These are phyloP conservation scores for Lactarius pseudohatsudake DNA, from an alignment of 768 basidiomycete genomes.

Conservation along the genomic window DNA sequence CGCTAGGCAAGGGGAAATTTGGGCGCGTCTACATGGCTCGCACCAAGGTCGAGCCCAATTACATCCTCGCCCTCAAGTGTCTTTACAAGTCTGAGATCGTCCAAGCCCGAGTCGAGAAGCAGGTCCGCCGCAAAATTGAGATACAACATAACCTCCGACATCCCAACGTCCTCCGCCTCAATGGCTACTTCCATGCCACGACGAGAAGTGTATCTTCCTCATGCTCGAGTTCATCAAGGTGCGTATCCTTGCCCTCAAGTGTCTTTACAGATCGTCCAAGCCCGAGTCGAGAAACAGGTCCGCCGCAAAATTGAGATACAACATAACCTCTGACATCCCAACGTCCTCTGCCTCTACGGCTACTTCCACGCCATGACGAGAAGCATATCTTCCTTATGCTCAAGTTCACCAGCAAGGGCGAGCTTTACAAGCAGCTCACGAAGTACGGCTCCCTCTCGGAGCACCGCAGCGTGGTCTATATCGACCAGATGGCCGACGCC, in stretches of 20 bases:
- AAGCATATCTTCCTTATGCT: too few species aligned
- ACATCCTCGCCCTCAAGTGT: constrained; percentile 95
- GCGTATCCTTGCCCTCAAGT: too few species aligned
- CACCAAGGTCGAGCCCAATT: constrained; percentile 83
- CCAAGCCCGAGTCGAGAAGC: constrained; percentile 89
- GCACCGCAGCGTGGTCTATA: constrained; percentile 83
- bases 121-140: constrained; percentile 95
- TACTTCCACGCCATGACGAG: too few species aligned
- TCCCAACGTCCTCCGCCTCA: constrained; percentile 87
- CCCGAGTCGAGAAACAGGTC: too few species aligned
- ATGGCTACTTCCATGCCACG: constrained; percentile 99
- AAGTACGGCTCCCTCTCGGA: constrained; percentile 87
- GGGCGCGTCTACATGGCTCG: constrained; percentile 98
- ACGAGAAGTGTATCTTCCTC: constrained; percentile 94
- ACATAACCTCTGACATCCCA: too few species aligned
- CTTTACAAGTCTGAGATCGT: constrained; percentile 97
- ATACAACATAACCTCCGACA: constrained; percentile 96
- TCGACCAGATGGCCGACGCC: constrained; percentile 98
- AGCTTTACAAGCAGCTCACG: constrained; percentile 95
- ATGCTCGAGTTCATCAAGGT: constrained; percentile 99
- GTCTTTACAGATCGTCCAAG: too few species aligned
- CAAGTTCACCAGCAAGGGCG: constrained; percentile 95
- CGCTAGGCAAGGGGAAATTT: constrained; percentile 98
- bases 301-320: too few species aligned
- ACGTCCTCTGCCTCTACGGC: too few species aligned